Evolutionary conservation across 1,139 yeast genomes (phyloP).

Genomic region (Yamadazyma atmosphaerica): DNA sequence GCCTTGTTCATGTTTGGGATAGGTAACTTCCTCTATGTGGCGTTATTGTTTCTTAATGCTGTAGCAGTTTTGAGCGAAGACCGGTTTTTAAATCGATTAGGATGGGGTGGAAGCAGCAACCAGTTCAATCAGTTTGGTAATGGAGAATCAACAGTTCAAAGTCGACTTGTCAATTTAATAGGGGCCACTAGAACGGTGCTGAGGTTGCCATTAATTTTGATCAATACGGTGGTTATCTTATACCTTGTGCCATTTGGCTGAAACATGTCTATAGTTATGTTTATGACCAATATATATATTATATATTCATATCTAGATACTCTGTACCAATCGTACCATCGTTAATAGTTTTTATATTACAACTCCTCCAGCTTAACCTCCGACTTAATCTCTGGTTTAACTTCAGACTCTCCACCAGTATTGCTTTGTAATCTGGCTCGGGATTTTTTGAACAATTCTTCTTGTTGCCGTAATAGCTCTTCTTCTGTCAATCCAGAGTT

Average conservation of each 20-base stretch:
- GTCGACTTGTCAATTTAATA: conserved; percentile 41
- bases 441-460: conserved; percentile 85
- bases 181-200: conserved; percentile 48
- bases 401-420: conserved; percentile 5
- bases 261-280: no score
- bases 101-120: conserved; percentile 40
- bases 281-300: conserved; percentile 3
- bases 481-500: conserved; percentile 91
- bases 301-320: background rate
- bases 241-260: conserved; percentile 48
- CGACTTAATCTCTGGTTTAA: conserved; percentile 2
- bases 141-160: conserved; percentile 33
- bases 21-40: conserved; percentile 44
- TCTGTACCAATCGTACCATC: conserved; percentile 8
- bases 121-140: conserved; percentile 27
- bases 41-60: conserved; percentile 42
- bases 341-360: conserved; percentile 9
- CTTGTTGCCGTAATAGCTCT: conserved; percentile 88
- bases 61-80: conserved; percentile 51
- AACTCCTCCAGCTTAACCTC: conserved; percentile 12
- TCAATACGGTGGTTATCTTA: conserved; percentile 39
- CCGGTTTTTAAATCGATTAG: conserved; percentile 47
- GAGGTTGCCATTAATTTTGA: conserved; percentile 45
- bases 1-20: conserved; percentile 40
- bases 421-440: conserved; percentile 65